phyloP scores from a whole-genome alignment of 805 yeast genomes.

The Citeromyces nyonsensis region DNA sequence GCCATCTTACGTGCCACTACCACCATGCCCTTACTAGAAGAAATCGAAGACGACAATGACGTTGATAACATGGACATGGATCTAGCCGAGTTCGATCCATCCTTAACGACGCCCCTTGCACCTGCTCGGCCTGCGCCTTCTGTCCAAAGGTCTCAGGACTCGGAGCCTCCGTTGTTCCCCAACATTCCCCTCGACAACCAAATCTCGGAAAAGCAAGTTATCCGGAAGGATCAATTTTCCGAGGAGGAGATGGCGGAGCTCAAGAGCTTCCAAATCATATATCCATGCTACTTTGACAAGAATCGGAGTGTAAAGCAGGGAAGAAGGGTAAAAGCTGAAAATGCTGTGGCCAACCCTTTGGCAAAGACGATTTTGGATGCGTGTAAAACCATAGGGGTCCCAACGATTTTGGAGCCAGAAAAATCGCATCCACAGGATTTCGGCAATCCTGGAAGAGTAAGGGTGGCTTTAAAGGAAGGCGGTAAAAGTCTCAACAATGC shows the following conservation, averaged over 20 bases:
- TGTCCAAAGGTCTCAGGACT: constrained; percentile 45
- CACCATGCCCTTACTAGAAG: constrained; percentile 55
- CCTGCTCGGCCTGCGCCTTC: constrained; percentile 45
- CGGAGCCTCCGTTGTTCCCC: constrained; percentile 11
- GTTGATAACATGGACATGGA: constrained; percentile 91
- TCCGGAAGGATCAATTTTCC: constrained; percentile 15
- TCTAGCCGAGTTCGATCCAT: constrained; percentile 77
- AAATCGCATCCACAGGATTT: constrained; percentile 93
- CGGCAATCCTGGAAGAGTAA: constrained; percentile 94
- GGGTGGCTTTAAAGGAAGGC: constrained; percentile 47
- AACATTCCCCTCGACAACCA: constrained; percentile 4
- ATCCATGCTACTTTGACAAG: constrained; percentile 87
- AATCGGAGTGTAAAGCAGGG: constrained; percentile 68
- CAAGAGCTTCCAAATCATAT: constrained; percentile 55
- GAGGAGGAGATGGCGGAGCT: constrained; percentile 50
- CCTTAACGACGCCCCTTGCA: constrained; percentile 52
- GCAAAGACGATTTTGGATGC: constrained; percentile 79
- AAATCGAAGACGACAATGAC: constrained; percentile 63
- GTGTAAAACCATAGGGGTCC: constrained; percentile 13
- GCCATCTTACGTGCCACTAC: no score
- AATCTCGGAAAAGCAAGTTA: constrained; percentile 5
- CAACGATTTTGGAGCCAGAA: constrained; percentile 50
- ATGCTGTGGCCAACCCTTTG: constrained; percentile 76
- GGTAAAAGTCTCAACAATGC: constrained; percentile 16
- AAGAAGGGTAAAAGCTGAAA: constrained; percentile 54